Percentiles rank a stretch among this genome's conserved stretches.
phyloP scores from a whole-genome alignment of 805 yeast species.

The Suhomyces sp. region DNA sequence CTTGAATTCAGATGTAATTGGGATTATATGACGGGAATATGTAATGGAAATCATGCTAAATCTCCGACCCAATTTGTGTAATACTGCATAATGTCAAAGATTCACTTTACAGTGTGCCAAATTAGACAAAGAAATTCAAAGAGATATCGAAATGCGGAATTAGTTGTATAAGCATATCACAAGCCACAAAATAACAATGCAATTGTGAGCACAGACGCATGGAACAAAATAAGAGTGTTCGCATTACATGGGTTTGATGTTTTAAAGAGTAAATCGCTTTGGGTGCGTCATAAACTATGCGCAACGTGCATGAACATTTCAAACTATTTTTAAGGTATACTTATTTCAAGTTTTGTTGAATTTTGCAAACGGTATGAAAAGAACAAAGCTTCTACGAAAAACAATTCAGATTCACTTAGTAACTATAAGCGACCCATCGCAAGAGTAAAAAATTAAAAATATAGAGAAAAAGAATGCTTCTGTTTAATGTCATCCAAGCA shows the following conservation, averaged over 20 bases:
- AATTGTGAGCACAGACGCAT: neutral
- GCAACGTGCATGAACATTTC: neutral
- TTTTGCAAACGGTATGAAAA: neutral
- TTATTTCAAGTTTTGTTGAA: neutral
- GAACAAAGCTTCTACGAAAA: neutral
- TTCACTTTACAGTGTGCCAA: neutral
- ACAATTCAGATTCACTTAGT: neutral
- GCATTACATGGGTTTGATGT: neutral
- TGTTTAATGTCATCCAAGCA: too few species aligned
- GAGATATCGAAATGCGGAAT: neutral
- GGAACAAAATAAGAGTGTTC: neutral
- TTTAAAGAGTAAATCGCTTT: neutral
- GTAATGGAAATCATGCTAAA: neutral
- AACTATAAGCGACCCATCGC: neutral
- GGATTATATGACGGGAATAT: constrained; percentile 2
- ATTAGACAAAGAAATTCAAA: neutral
- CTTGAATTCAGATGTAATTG: neutral
- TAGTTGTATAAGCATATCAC: neutral
- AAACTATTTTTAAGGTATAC: neutral
- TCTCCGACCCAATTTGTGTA: neutral
- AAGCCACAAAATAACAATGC: neutral
- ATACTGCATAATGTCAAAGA: neutral
- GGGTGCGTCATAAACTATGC: neutral
- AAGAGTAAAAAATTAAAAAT: too few species aligned
- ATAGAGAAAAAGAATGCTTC: too few species aligned